phyloP scores from a whole-genome alignment of 441 rosid genomes.

The Aleurites moluccanus region DNA sequence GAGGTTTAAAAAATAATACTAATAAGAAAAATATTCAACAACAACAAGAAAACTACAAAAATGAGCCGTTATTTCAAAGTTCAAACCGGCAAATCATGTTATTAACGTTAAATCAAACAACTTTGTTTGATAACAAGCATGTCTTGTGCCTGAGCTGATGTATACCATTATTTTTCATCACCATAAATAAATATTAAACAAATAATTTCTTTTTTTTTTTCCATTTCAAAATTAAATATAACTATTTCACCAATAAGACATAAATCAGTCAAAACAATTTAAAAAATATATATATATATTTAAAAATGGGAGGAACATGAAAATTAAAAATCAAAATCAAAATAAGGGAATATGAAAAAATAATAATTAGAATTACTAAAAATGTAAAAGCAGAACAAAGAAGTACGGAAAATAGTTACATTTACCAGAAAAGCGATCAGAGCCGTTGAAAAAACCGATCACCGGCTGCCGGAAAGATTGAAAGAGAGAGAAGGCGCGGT shows the following conservation, averaged over 20 bases:
- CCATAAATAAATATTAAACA: not conserved
- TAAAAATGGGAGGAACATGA: too few species aligned
- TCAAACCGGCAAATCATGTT: constrained; percentile 10
- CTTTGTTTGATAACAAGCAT: not conserved
- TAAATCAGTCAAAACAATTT: not conserved
- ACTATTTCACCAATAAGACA: constrained; percentile 1
- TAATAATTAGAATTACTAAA: too few species aligned
- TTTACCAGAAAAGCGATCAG: constrained; percentile 3
- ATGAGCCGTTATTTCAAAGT: not conserved
- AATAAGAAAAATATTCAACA: not conserved
- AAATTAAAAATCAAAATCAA: too few species aligned
- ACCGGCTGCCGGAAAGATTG: too few species aligned
- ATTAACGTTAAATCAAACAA: constrained; percentile 12
- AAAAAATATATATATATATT: too few species aligned
- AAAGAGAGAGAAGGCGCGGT: not conserved
- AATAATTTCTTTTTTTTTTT: not conserved
- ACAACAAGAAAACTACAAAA: too few species aligned
- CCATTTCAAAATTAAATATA: not conserved
- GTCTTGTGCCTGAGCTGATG: not conserved
- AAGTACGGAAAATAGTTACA: not conserved
- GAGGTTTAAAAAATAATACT: not conserved
- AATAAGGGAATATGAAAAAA: too few species aligned
- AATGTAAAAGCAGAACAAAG: too few species aligned
- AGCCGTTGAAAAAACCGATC: not conserved
- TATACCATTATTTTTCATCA: not conserved